A percentile compares a stretch with the other conserved stretches of the same genome.
Conservation (phyloP, 208 protist genomes). For the Zelonia costaricensis region DNA sequence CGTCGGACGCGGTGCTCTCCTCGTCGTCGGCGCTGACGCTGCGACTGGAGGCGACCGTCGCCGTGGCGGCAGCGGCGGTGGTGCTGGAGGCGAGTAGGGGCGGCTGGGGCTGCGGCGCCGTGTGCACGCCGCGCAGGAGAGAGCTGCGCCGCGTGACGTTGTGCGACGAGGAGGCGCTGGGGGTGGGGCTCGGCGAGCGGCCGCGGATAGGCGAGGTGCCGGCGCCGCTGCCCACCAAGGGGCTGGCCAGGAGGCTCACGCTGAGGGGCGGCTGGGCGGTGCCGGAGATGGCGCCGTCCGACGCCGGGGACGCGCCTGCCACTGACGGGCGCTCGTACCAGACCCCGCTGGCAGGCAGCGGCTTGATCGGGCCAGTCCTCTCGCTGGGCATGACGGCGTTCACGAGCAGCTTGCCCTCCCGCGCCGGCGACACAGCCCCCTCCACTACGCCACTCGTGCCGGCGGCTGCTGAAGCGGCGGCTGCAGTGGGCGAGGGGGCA, state of each 20-base stretch:
- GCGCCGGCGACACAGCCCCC: conserved; percentile 1
- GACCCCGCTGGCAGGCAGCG: conserved; percentile 6
- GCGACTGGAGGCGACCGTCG: conserved; percentile 6
- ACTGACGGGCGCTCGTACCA: too few species aligned
- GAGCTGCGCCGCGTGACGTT: conserved; percentile 17
- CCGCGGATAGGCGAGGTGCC: conserved; percentile 18
- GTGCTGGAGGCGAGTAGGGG: too few species aligned
- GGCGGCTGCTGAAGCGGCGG: not conserved
- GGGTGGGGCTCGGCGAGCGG: conserved; percentile 19
- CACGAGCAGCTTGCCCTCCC: conserved; percentile 25
- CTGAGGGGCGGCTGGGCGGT: conserved; percentile 2
- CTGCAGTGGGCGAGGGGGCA: not conserved
- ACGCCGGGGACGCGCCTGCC: not conserved
- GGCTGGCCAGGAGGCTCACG: conserved; percentile 8
- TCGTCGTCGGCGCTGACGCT: conserved; percentile 26
- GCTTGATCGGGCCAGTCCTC: conserved; percentile 29
- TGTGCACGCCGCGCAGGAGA: conserved; percentile 12
- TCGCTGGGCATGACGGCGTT: conserved; percentile 37
- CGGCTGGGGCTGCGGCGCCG: conserved; percentile 5
- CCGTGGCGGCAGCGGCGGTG: not conserved
- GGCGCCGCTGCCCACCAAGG: conserved; percentile 1
- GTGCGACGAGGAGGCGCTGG: conserved; percentile 23
- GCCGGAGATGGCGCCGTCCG: not conserved
- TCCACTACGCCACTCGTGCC: too few species aligned
- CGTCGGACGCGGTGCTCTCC: conserved; percentile 31